These are phyloP conservation scores for Calonectria henricotiae DNA, from an alignment of 2,329 filamentous ascomycete species.

Conservation along the genomic window DNA sequence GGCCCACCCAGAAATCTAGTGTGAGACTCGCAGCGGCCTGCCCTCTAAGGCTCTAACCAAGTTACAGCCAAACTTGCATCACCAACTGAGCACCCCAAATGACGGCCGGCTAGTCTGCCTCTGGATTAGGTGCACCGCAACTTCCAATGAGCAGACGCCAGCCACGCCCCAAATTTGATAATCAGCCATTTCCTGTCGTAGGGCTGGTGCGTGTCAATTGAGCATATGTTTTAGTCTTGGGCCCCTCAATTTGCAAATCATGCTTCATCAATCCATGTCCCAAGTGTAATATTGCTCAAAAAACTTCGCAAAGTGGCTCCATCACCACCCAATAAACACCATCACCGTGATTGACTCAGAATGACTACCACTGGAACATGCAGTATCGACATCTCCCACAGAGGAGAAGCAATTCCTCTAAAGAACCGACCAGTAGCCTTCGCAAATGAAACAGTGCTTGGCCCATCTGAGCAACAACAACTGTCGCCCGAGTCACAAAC, in stretches of 20 bases:
- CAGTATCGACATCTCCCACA: slow-evolving; percentile 5
- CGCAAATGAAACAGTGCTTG: background rate
- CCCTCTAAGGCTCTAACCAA: background rate
- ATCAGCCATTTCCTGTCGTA: background rate
- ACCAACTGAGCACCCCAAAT: background rate
- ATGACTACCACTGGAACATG: slow-evolving; percentile 11
- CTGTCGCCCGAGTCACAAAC: background rate
- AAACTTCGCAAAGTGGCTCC: background rate
- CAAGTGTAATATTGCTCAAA: too few relatives aligned
- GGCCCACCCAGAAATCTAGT: slow-evolving; percentile 1
- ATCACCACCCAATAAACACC: too few relatives aligned
- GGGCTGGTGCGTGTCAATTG: background rate
- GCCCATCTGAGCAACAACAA: background rate
- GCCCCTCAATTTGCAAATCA: background rate
- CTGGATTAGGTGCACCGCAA: background rate
- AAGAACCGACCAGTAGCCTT: background rate
- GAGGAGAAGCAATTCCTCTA: background rate
- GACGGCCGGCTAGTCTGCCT: background rate
- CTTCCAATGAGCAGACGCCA: background rate
- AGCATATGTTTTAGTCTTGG: background rate
- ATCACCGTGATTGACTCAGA: background rate
- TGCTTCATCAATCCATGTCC: too few relatives aligned
- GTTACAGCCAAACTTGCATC: background rate
- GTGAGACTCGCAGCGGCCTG: background rate
- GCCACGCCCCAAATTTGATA: background rate